Base-by-base conservation (phyloP, 2,329 filamentous ascomycete genomes). In the Bipolaris sorokiniana region DNA sequence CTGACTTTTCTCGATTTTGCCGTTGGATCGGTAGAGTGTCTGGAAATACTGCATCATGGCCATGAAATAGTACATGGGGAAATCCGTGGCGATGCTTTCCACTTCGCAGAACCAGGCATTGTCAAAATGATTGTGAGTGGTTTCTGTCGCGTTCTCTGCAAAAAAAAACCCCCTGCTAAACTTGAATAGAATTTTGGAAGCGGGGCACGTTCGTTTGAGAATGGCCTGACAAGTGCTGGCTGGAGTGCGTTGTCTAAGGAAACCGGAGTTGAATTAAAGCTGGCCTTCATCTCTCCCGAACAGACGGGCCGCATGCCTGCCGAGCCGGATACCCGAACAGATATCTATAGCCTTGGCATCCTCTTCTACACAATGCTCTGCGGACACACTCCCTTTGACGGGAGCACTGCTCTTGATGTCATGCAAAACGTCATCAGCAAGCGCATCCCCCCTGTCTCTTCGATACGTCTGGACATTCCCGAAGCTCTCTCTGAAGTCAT, bases 251-350 rank as follows among this genome's bases (percentile, higher is more conserved):
- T 97, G 9, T 94, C 91, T 11, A 89, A 90, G 58, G 91, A 97
- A 73, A 78, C 92, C 7, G 93, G 93, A 2, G 91, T 92, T 38
- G 92, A 92, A 77, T 89, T 93, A 71, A 97, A 96, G 76, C 81
- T 98, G 18, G 87, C 93, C 49, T 97, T 92, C 72, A 96, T 97
- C 72, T 94, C 92, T 45, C 93, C 94, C 0, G 94, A 98, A 73
- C 94, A 97, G 79, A 97, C 94, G 2, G 94, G 94, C 13, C 88
- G 94, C 18, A 90, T 97, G 84, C 91, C 92, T 2, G 92, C 91
- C 3, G 93, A 97, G 74, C 94, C 94, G 1, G 94, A 97, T 76
- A 71, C 68, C 28, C 86, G 94, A 38, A 97, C 94, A 15, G 94
- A 98, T 75, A 96, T 97, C 31, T 97, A 97, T 78, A 93, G 91